A percentile compares a stretch with the other conserved stretches of the same genome.
Evolutionary conservation across 257 asterid genomes (phyloP).

Genomic region (Cordia subcordata): DNA sequence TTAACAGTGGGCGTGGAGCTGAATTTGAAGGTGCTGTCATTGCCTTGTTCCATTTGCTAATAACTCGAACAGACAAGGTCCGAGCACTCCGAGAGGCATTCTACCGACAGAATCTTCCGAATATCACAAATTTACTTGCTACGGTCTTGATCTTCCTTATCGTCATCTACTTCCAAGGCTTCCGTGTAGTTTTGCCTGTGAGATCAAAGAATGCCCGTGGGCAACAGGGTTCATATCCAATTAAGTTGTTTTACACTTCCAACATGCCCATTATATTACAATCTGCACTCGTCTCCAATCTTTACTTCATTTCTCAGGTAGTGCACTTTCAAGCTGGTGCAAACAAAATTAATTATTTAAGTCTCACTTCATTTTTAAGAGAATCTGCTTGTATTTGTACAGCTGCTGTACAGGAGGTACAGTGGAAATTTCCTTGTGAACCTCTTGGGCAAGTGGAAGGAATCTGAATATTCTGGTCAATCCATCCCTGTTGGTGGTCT

Average conservation of each 20-base stretch:
- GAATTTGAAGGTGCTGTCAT: conserved; percentile 90
- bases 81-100: conserved; percentile 85
- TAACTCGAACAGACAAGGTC: conserved; percentile 74
- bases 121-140: conserved; percentile 82
- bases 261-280: conserved; percentile 85
- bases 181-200: conserved; percentile 84
- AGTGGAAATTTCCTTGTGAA: conserved; percentile 73
- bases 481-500: conserved; percentile 84
- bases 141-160: conserved; percentile 79
- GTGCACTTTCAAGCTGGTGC: neutral
- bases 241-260: conserved; percentile 81
- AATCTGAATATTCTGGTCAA: conserved; percentile 81
- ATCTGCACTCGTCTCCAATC: conserved; percentile 81
- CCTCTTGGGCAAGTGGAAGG: conserved; percentile 83
- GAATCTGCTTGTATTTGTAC: conserved; percentile 14
- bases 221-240: conserved; percentile 88
- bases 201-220: conserved; percentile 91
- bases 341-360: neutral
- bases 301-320: conserved; percentile 87
- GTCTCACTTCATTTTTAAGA: neutral
- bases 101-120: conserved; percentile 90
- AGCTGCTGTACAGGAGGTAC: conserved; percentile 69
- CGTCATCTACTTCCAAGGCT: conserved; percentile 86
- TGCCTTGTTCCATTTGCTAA: conserved; percentile 75
- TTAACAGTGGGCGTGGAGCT: conserved; percentile 88